A percentile compares a stretch with the other conserved stretches of the same genome.
Evolutionary conservation across 2,329 filamentous ascomycete species (phyloP).

Genomic region (Diaporthe sp.): DNA sequence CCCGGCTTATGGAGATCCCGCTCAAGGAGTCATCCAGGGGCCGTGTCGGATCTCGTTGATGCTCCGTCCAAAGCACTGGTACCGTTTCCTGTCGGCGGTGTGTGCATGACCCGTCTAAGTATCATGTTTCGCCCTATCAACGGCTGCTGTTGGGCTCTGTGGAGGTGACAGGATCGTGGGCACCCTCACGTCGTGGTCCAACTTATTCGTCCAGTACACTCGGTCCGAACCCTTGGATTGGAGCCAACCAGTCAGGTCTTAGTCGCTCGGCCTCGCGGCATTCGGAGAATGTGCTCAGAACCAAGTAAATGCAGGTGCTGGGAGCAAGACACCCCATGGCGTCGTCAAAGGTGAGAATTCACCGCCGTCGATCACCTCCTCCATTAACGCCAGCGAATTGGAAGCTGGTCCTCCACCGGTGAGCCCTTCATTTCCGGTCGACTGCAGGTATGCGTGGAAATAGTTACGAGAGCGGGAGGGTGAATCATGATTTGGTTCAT

Average conservation of each 20-base stretch:
- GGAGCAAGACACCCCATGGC: background rate
- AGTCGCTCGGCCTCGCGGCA: background rate
- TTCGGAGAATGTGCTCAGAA: background rate
- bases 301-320: background rate
- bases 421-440: background rate
- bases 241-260: background rate
- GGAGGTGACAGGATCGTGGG: background rate
- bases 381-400: constrained; percentile 1
- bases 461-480: background rate
- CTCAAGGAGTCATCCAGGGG: background rate
- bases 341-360: background rate
- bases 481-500: constrained; percentile 15
- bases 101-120: background rate
- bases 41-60: background rate
- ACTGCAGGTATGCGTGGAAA: background rate
- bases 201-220: background rate
- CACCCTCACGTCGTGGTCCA: background rate
- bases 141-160: background rate
- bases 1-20: background rate
- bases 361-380: constrained; percentile 4
- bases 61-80: background rate
- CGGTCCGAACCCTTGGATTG: background rate
- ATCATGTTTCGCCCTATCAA: too few relatives aligned
- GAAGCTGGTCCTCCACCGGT: background rate
- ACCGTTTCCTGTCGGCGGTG: background rate